Base-by-base conservation (phyloP, 768 basidiomycete species). In the Termitomyces eurrhizus region DNA sequence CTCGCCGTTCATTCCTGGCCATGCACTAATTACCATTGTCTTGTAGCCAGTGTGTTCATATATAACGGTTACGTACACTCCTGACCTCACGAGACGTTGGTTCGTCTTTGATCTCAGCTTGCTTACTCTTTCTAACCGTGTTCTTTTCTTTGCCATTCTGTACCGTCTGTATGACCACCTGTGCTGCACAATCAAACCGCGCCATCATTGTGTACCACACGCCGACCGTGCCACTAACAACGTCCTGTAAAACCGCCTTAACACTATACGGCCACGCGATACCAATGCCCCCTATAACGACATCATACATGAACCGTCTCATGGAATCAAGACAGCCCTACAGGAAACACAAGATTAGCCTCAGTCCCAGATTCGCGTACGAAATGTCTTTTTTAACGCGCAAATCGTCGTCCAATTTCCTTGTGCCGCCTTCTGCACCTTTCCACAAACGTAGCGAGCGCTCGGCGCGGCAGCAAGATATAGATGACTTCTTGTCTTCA, bases 401-500 rank as follows among this genome's bases (percentile, higher is more conserved):
- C 66, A 72, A 72, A n/a, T 69, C 74, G 21, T 64, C 69, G 9
- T 59, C 58, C 50, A 79, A 74, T 70, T 78, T 71, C 70, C 78
- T 73, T 70, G 78, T 65, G 72, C 79, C 76, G 67, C 84, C 75
- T 16, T 68, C 79, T 24, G 73, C 74, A 16, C 80, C 78, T 59
- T 72, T 79, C 42, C 79, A 81, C 66, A 84, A 83, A 72, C 79
- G 75, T 58, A 80, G 72, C 59, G 80, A 82, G 64, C 73, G 74
- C 57, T 70, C 75, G 67, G 69, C 73, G 65, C 75, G 69, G 62
- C 74, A 73, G 65, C 80, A 83, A 66, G 84, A 87, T 60, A 71
- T 84, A 56, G 86, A 90, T 62, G 85, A 87, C 46, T 87, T 85
- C 68, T 77, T 86, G 54, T 84, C 86, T 37, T 88, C 87, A n/a